Conservation (phyloP, 441 rosid genomes). For the Cnidoscolus chayamansa region DNA sequence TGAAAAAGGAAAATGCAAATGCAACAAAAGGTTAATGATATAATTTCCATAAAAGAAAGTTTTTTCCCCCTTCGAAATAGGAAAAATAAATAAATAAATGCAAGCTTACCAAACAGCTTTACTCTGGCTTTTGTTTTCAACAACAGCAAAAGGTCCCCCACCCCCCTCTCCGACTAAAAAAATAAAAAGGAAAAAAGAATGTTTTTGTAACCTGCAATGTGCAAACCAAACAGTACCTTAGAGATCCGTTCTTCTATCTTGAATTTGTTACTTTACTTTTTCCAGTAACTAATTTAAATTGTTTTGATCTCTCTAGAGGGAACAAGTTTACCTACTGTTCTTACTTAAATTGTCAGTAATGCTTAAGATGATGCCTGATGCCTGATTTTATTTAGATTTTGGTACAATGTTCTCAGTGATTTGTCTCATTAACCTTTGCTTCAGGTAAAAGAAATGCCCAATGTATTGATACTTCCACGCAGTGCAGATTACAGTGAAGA, state of each 20-base stretch:
- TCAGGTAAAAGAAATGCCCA: conserved; percentile 98
- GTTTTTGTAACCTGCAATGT: not conserved
- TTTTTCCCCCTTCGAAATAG: not conserved
- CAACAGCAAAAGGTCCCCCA: not conserved
- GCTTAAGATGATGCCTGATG: not conserved
- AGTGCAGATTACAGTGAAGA: conserved; percentile 99
- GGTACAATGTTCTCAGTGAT: conserved; percentile 12
- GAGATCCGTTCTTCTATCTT: not conserved
- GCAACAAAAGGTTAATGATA: no score
- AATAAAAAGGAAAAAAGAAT: not conserved
- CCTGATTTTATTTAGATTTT: not conserved
- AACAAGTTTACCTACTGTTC: not conserved
- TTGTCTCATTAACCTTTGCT: conserved; percentile 19
- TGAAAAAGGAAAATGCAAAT: not conserved
- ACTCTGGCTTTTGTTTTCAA: no score
- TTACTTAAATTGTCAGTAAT: not conserved
- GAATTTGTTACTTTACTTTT: not conserved
- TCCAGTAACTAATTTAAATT: not conserved
- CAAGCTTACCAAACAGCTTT: no score
- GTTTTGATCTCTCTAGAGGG: not conserved
- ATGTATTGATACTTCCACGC: conserved; percentile 90
- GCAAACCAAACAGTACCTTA: not conserved
- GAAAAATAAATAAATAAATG: not conserved
- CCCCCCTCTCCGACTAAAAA: no score
- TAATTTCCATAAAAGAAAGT: no score